A percentile compares a stretch with the other conserved stretches of the same genome.
Evolutionary conservation across 179 eudicot species (phyloP).

Genomic region (Beta corolliflora): DNA sequence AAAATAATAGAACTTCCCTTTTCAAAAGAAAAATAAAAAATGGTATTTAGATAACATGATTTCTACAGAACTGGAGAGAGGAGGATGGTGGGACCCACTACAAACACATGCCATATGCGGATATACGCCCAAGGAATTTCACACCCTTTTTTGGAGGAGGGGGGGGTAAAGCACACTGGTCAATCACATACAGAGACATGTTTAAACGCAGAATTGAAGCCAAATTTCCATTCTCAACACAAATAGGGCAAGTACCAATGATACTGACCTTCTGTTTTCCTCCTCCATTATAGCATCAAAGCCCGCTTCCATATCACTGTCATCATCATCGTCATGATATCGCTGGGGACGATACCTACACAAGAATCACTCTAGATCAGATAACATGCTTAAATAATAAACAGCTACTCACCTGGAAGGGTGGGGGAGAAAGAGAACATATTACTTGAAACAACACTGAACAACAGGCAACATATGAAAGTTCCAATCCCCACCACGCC

Average conservation of each 20-base stretch:
- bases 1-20: too few relatives aligned
- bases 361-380: constrained; percentile 20
- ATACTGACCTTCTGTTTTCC: constrained; percentile 67
- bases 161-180: background rate
- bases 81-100: too few relatives aligned
- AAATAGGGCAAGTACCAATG: too few relatives aligned
- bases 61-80: too few relatives aligned
- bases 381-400: background rate
- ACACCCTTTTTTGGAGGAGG: too few relatives aligned
- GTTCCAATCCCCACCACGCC: background rate
- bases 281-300: constrained; percentile 57
- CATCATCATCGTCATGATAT: constrained; percentile 23
- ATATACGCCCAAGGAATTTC: too few relatives aligned
- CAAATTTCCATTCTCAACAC: background rate
- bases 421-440: background rate
- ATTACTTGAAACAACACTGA: background rate
- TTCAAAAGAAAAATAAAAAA: too few relatives aligned
- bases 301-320: constrained; percentile 36
- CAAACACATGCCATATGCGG: too few relatives aligned
- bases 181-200: background rate
- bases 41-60: too few relatives aligned
- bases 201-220: background rate
- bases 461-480: background rate
- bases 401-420: background rate
- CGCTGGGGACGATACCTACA: constrained; percentile 18